Base-by-base conservation (phyloP, 2,329 filamentous ascomycete species). In the Cladosporium colombiae region DNA sequence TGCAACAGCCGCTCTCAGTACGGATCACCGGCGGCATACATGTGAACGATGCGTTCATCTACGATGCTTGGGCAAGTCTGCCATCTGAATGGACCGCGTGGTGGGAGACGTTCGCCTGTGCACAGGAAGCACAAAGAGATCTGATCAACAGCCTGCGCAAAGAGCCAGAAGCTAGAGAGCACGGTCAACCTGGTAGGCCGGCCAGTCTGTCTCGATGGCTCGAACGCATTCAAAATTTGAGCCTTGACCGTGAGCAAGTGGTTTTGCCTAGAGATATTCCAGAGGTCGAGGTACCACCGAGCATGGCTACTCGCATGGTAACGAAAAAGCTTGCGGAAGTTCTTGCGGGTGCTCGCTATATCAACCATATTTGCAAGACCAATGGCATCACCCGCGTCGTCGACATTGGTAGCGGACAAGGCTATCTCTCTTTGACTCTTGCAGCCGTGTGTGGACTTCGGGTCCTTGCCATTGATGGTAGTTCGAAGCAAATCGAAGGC, bases 241-340 rank as follows among this genome's bases (percentile, higher is more conserved):
- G 64, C 53, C 61, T 68, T 6, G 53, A 62, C 18, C 67, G 67
- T 16, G 65, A 66, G 11, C 67, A 66, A 37, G 7, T 66, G 25
- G 6, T 60, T 13, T 18, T 68, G 16, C 25, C 64, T n/a, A 56
- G 31, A 16, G 40, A 59, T 0, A 35, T 68, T 1, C 25, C 60
- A n/a, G 29, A 61, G 7, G 52, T 68, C 5, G 46, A 65, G 18
- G 23, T 68, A 13, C 65, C 64, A 21, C 35, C 62, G 5, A 25
- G 29, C 10, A 13, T 68, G 44, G 44, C 67, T n/a, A 18, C 23
- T 27, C 50, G 61, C n/a, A 68, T 68, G 67, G 57, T 59, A 3
- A 68, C 65, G 0, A 68, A 68, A 50, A 68, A 68, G 29, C n/a
- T 68, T 18, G 65, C 67, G 21, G 67, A 68, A 66, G 67, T 68